Percentiles rank a stretch among this genome's conserved stretches.
phyloP scores from a whole-genome alignment of 306 rosid genomes.

The Trifolium pratense region DNA sequence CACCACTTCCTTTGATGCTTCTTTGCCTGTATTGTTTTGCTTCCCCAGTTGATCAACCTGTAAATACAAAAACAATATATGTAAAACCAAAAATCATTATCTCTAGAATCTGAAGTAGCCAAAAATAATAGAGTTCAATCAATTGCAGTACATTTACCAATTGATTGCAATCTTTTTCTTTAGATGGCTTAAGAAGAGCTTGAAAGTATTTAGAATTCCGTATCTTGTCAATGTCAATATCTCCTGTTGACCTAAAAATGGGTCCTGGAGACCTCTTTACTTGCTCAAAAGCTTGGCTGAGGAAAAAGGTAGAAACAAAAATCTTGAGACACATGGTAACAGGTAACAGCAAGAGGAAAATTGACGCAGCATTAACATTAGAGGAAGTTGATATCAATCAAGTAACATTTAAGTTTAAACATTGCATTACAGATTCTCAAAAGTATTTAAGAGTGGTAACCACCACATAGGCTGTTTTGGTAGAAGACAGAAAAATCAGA shows the following conservation, averaged over 20 bases:
- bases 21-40: constrained; percentile 48
- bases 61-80: constrained; percentile 10
- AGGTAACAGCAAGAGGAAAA: constrained; percentile 6
- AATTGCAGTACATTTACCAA: constrained; percentile 44
- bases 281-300: constrained; percentile 82
- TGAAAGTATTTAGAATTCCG: constrained; percentile 75
- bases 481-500: background rate
- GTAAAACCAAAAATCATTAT: constrained; percentile 1
- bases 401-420: constrained; percentile 2
- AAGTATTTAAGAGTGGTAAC: background rate
- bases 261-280: constrained; percentile 68
- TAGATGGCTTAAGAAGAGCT: constrained; percentile 60
- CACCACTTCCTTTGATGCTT: constrained; percentile 49
- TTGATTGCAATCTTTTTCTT: constrained; percentile 46
- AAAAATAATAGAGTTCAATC: background rate
- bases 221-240: constrained; percentile 73
- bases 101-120: constrained; percentile 16
- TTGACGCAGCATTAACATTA: background rate
- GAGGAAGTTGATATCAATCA: background rate
- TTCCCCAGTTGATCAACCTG: constrained; percentile 59
- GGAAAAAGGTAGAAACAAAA: constrained; percentile 13
- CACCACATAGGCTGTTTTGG: background rate
- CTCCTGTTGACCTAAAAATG: constrained; percentile 61
- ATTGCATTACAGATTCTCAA: background rate
- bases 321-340: constrained; percentile 13